Base-by-base conservation (phyloP, 176 grass and related monocot genomes). In the Carex pumila region DNA sequence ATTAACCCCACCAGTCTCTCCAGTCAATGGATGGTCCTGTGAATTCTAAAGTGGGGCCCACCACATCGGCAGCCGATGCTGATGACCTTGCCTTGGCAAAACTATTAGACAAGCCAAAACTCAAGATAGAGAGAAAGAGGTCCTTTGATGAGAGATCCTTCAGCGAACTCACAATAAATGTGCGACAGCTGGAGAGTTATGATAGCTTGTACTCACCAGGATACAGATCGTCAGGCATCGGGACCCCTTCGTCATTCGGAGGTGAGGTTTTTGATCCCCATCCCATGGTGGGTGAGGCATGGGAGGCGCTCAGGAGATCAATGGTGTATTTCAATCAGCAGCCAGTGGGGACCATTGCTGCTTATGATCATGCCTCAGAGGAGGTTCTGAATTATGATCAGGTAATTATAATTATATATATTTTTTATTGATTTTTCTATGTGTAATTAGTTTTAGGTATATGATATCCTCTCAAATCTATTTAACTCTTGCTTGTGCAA, bases 331-430 rank as follows among this genome's bases (percentile, higher is more conserved):
- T 82, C 61, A 71, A 57, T 7, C 60, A 67, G 12, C 78, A 79
- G 41, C 88, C 88, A 0, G 84, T 89, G 7, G 88, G 88, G 3
- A 89, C 88, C 7, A 89, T 89, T 79, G 88, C 84, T 18, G 88
- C 87, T 15, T 82, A 81, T 52, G 87, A 89, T 82, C 87, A 89
- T 52, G 83, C 87, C 13, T 85, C 87, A 1, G 88, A 89, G 39
- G 88, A 89, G 71, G 84, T 86, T 47, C 79, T 89, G 32, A 89
- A 89, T 79, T 89, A 89, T 79, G 84, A 89, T 82, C 88, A 89
- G 84, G 88, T 89, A 81, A 61, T 57, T 58, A 41, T 61, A 21
- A 13, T 32, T 74, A 84, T 53, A 61, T 65, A 64, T 49, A 55
- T 77, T 76, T 75, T 30, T 55, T 12, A 55, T 55, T 55, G 47